Conservation (phyloP, 2,329 filamentous ascomycete genomes). For the Verticillium nubilum region DNA sequence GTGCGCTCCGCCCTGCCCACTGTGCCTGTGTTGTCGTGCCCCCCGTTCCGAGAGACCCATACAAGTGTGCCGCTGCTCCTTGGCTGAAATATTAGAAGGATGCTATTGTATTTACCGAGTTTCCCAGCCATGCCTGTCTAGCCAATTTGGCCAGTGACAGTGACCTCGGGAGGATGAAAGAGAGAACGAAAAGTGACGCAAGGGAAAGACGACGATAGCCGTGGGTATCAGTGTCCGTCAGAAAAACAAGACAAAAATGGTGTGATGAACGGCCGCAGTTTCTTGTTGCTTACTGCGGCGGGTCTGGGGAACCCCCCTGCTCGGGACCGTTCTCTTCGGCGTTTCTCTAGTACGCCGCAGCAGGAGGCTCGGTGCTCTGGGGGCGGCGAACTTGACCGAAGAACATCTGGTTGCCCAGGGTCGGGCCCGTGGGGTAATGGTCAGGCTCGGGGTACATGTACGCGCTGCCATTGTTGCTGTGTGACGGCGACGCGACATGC, state of each 20-base stretch:
- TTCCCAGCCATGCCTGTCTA: not conserved
- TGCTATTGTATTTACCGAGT: constrained; percentile 12
- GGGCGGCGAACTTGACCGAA: constrained; percentile 66
- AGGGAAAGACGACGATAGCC: not conserved
- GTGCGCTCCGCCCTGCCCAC: not conserved
- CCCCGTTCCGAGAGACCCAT: not conserved
- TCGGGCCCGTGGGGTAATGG: constrained; percentile 53
- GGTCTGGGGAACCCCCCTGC: not conserved
- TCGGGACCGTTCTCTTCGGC: not conserved
- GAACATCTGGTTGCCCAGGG: constrained; percentile 63
- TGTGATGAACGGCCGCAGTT: not conserved
- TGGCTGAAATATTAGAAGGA: constrained; percentile 9
- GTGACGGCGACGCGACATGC: constrained; percentile 66
- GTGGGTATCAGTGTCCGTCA: not conserved
- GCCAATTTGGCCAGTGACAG: not conserved
- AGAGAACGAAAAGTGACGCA: not conserved
- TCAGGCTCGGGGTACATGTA: constrained; percentile 85
- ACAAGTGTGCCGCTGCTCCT: not conserved
- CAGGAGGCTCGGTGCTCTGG: constrained; percentile 64
- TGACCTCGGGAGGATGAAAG: not conserved
- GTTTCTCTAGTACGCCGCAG: constrained; percentile 15
- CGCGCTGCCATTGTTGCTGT: constrained; percentile 51
- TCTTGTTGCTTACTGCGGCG: not conserved
- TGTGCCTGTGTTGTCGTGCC: not conserved
- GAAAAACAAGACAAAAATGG: not conserved